These are phyloP conservation scores for Cercospora sp. DNA, from an alignment of 2,329 filamentous ascomycete genomes.

Conservation along the genomic window DNA sequence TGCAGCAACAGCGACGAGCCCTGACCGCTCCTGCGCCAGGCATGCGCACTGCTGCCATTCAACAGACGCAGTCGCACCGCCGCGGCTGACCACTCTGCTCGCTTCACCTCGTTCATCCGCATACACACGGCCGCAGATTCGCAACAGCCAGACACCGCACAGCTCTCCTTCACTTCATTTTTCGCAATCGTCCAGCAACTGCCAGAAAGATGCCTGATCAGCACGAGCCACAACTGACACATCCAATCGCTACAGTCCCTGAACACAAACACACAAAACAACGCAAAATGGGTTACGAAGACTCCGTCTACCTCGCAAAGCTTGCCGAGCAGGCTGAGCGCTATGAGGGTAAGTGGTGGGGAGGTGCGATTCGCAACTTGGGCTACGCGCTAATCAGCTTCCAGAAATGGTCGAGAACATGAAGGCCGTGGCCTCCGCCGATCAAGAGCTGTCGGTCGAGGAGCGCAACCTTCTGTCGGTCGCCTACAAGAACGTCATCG, in stretches of 20 bases:
- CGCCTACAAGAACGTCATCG: constrained; percentile 99
- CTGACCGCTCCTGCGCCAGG: constrained; percentile 11
- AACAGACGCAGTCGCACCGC: not conserved
- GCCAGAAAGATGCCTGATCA: constrained; percentile 3
- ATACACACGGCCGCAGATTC: not conserved
- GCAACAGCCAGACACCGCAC: not conserved
- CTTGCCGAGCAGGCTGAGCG: constrained; percentile 99
- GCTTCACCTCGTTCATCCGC: not conserved
- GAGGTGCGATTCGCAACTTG: constrained; percentile 6
- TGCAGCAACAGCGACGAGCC: not conserved
- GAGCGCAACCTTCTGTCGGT: constrained; percentile 97
- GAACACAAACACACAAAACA: constrained; percentile 8
- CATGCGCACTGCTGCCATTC: not conserved
- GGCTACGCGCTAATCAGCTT: constrained; percentile 41
- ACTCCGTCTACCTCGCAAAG: constrained; percentile 99
- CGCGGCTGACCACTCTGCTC: not conserved
- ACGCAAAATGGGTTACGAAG: constrained; percentile 88
- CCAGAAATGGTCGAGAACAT: constrained; percentile 99
- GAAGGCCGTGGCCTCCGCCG: constrained; percentile 92
- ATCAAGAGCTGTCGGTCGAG: constrained; percentile 69
- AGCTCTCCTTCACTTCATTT: constrained; percentile 3
- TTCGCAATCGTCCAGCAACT: not conserved
- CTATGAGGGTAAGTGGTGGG: constrained; percentile 76
- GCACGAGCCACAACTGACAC: constrained; percentile 7
- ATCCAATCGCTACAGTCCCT: constrained; percentile 5